These are phyloP conservation scores for Abelmoschus esculentus DNA, from an alignment of 345 rosid species.

Conservation along the genomic window DNA sequence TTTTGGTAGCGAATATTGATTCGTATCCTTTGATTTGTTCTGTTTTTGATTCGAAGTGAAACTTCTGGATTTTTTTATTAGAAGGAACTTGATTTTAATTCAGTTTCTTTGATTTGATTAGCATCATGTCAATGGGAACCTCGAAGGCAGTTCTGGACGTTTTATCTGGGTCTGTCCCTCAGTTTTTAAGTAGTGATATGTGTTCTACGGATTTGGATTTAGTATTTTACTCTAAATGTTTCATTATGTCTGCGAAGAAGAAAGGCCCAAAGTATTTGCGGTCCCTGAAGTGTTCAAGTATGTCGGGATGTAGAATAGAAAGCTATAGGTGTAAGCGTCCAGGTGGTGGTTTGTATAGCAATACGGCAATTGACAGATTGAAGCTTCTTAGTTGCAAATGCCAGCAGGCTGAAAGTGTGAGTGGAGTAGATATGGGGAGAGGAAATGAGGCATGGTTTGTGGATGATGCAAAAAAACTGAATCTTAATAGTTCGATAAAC, in stretches of 20 bases:
- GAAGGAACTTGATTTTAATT: not conserved
- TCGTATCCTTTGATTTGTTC: no score
- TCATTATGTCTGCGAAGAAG: conserved; percentile 22
- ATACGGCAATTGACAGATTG: conserved; percentile 13
- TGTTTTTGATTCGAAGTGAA: not conserved
- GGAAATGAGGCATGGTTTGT: conserved; percentile 30
- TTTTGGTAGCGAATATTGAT: no score
- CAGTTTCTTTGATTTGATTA: not conserved
- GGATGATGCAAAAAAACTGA: conserved; percentile 30
- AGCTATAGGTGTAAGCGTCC: conserved; percentile 7
- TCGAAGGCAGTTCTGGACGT: conserved; percentile 41
- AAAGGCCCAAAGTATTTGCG: conserved; percentile 16
- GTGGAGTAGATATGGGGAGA: conserved; percentile 15
- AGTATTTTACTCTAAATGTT: conserved; percentile 17
- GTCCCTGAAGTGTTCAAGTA: conserved; percentile 17
- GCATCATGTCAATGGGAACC: conserved; percentile 31
- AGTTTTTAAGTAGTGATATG: conserved; percentile 22
- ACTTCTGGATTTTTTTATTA: no score
- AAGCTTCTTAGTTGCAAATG: conserved; percentile 21
- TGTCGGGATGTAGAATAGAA: conserved; percentile 13
- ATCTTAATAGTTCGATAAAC: conserved; percentile 27
- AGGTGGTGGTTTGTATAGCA: conserved; percentile 7
- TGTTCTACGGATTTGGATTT: conserved; percentile 18
- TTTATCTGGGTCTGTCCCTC: conserved; percentile 32
- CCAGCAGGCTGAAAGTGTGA: not conserved